Base-by-base conservation (phyloP, 495 filamentous ascomycete genomes). In the Lentithecium fluviatile region DNA sequence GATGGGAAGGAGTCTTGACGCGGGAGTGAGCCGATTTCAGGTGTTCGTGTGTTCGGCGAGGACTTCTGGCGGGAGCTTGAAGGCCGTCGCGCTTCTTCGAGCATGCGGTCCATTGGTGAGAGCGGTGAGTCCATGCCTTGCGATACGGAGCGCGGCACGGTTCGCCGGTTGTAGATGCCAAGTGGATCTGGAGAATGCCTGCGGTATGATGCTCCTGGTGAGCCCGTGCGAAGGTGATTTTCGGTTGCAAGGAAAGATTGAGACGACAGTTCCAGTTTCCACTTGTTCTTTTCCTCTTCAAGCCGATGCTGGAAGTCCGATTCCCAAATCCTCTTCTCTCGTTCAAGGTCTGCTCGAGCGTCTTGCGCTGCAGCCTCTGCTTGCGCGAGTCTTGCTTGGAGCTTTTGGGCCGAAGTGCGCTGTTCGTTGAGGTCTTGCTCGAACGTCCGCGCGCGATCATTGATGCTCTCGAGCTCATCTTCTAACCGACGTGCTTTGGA, bases 381-480 rank as follows among this genome's bases (percentile, higher is more conserved):
- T 64, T 85, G 83, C 56, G 85, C 78, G 11, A 90, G 79, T 26
- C 82, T 82, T 50, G 80, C 80, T 46, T 85, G 82, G 24, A 90
- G 71, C 52, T 78, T 77, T 56, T 85, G 80, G n/a, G 88, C 58
- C 66, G 88, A 81, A n/a, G 81, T 74, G 37, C 80, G 83, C 45
- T 83, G 82, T 36, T 85, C 80, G 13, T 81, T 70, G 15, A 86
- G 72, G 45, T 82, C 80, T 62, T 71, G 72, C 49, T 83, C 77
- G 7, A 90, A 76, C 20, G 81, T 83, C 12, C 85, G 81, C 52
- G 88, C 78, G 29, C 80, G 80, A 38, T 85, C 84, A 65, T 80
- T 84, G 21, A 85, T 76, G 55, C 79, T 81, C 67, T 96, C 92
- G 12, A 95, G 75, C 47, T 96, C 89, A 61, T 96, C 88, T 66